Evolutionary conservation across 257 asterid genomes (phyloP), one percentile per base, ranked within the genome.

Genomic region (Anisodus tanguticus): DNA sequence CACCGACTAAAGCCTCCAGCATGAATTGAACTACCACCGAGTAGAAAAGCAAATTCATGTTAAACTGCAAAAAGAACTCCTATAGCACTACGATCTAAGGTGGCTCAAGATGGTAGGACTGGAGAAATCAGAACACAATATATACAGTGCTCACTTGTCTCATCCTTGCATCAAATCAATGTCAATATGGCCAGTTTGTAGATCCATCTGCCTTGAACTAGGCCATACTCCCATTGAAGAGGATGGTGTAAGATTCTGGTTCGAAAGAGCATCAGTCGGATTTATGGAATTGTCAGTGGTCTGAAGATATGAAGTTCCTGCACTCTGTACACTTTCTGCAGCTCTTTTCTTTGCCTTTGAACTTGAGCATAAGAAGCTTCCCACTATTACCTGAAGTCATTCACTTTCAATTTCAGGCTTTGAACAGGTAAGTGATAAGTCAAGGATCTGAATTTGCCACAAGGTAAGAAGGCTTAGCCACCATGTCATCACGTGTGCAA

Each of bases 381-480:
- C 98, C 19, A 89, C 92, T 77, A 94, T 90, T 17, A 94, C 94
- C 98, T 94, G 93, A 19, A 86, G 51, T 82, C 49, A 54, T 70
- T 69, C 81, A 84, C 77, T 81, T 9, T 51, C 59, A 60, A 67
- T 19, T 31, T 53, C 39, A 11, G 84, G 71, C 55, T 81, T 60
- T 63, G 49, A 31, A 47, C 49, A 41, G 45, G n/a, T 7, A 45
- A 81, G 26, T 45, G 55, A 67, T 37, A 76, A 51, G 22, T 7
- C 47, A 76, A 76, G 81, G 63, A 2, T 76, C 13, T 76, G 60
- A 76, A 76, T 76, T 15, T 53, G 22, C 62, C 60, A 74, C 81
- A 74, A 51, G 19, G 35, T 72, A 72, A 41, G 58, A 71, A 71
- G 39, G 58, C 17, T n/a, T 71, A 45, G 57, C 39, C 79, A 43